Base-by-base conservation (phyloP, 2,329 filamentous ascomycete genomes). In the Balansia obtecta region DNA sequence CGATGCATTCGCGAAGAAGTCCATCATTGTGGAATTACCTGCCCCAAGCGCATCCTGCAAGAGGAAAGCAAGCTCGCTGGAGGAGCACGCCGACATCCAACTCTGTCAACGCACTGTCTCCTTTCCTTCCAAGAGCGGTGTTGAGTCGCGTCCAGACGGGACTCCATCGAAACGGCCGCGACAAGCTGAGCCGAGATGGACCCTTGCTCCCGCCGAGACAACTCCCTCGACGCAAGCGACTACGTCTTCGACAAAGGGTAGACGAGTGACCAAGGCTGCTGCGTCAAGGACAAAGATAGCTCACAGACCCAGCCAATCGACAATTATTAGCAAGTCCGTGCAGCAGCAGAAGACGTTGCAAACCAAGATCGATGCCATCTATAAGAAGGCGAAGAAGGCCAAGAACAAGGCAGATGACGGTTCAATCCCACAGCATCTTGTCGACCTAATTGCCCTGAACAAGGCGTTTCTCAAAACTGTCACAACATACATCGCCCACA, bases 401-500 rank as follows among this genome's bases (percentile, higher is more conserved):
- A 65, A 46, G 56, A 49, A 52, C 10, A 54, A 64, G 32, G 27
- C 51, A 46, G 33, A 48, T 7, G 50, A 56, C 4, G 42, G 52
- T 22, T 59, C 59, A 7, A 69, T 83, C 5, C 78, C 76, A 11
- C 61, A 61, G 16, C 77, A 80, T 57, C 67, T 82, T 40, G 63
- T 71, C 51, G 78, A 85, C 46, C 69, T 88, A 15, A 66, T 86
- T 47, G 69, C 76, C 51, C 70, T 90, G 27, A 80, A 88, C 63
- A 71, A 72, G 40, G 74, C 82, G 11, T 85, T 89, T 56, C 71
- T 87, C 52, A 82, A 82, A 59, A 81, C 84, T 0, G 69, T 88
- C 22, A 76, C 78, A 0, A 68, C 89, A 10, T 83, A 88, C 59
- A 76, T 80, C 53, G 82, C 82, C 1, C 85, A 90, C 65, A 80